Evolutionary conservation across 345 rosid species (phyloP).

Genomic region (Lenwebbia sp.): DNA sequence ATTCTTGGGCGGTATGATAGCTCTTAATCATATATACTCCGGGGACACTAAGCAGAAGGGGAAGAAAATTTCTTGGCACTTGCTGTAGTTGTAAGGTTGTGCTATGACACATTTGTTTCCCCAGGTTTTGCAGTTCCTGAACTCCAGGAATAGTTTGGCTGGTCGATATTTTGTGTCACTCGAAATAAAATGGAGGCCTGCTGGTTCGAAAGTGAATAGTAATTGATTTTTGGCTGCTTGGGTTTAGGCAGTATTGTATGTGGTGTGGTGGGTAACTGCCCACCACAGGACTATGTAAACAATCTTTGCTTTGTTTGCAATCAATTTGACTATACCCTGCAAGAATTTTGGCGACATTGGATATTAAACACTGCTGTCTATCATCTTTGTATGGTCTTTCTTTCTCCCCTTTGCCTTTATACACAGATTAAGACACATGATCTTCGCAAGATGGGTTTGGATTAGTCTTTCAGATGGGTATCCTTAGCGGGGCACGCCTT

Average conservation of each 20-base stretch:
- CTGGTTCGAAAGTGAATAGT: neutral
- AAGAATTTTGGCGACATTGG: neutral
- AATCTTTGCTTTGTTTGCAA: neutral
- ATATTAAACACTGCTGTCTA: neutral
- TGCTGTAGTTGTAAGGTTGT: neutral
- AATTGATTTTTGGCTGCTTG: neutral
- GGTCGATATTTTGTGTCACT: neutral
- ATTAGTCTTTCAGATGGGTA: too few species aligned
- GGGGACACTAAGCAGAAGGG: neutral
- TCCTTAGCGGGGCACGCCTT: neutral
- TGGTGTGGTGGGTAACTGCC: neutral
- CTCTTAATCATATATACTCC: neutral
- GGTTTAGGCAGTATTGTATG: neutral
- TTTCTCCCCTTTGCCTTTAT: neutral
- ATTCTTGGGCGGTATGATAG: neutral
- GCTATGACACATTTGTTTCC: neutral
- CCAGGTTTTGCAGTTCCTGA: neutral
- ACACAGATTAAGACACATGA: neutral
- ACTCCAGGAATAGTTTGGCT: neutral
- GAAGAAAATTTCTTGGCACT: neutral
- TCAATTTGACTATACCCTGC: neutral
- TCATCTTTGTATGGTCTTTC: neutral
- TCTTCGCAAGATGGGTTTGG: neutral
- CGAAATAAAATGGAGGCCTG: neutral
- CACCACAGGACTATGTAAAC: neutral